phyloP scores from a whole-genome alignment of 345 rosid genomes.

The Lepidium africanum region DNA sequence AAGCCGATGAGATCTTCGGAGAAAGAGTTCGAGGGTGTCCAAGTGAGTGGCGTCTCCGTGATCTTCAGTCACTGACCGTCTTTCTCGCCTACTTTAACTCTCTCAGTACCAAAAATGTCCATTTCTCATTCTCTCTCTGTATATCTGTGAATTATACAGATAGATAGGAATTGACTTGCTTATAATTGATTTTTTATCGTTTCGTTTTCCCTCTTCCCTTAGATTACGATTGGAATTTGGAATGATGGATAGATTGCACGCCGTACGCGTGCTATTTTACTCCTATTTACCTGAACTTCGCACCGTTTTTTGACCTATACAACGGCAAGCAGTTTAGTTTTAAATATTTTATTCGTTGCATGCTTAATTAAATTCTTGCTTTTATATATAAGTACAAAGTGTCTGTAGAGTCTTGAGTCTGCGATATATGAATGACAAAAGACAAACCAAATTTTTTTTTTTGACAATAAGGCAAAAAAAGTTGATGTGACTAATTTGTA shows the following conservation, averaged over 20 bases:
- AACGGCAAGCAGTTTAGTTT: constrained; percentile 3
- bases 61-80: constrained; percentile 5
- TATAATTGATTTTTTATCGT: not conserved
- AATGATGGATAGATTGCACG: constrained; percentile 19
- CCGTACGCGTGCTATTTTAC: constrained; percentile 2
- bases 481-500: not conserved
- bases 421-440: not conserved
- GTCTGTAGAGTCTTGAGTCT: not conserved
- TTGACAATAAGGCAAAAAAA: too few species aligned
- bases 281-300: not conserved
- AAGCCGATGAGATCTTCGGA: constrained; percentile 12
- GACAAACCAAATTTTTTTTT: not conserved
- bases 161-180: constrained; percentile 9
- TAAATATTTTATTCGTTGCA: not conserved
- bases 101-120: not conserved
- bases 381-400: not conserved
- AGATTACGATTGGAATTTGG: constrained; percentile 5
- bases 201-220: constrained; percentile 22
- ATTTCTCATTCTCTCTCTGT: not conserved
- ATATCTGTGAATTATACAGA: not conserved
- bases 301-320: constrained; percentile 1
- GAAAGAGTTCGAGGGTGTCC: not conserved
- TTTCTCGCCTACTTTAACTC: constrained; percentile 7
- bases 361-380: not conserved
- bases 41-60: not conserved